phyloP scores from a whole-genome alignment of 257 asterid species.

The Paraleonurus japonicus region DNA sequence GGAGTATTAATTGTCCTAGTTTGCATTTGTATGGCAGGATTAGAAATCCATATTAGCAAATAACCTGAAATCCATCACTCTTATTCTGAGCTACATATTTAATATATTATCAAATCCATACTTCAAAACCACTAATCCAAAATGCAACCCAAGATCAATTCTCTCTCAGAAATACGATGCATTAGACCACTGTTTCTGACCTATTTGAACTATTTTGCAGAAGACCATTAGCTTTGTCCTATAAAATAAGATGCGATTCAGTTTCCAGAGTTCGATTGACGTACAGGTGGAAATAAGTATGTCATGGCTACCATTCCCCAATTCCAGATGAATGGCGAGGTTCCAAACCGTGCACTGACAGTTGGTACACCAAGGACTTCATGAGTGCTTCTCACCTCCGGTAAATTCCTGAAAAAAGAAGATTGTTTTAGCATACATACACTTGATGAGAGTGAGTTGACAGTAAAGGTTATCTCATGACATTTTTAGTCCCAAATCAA shows the following conservation, averaged over 20 bases:
- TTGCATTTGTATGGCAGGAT: not conserved
- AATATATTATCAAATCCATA: not conserved
- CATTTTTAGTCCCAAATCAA: too few relatives aligned
- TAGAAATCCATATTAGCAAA: not conserved
- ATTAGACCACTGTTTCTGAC: not conserved
- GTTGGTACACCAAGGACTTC: constrained; percentile 79
- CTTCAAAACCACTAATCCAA: not conserved
- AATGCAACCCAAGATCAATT: not conserved
- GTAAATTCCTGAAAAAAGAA: constrained; percentile 71
- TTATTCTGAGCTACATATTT: not conserved
- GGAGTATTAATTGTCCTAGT: not conserved
- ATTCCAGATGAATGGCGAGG: constrained; percentile 93
- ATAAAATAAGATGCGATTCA: not conserved
- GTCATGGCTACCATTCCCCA: constrained; percentile 97
- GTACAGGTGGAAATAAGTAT: constrained; percentile 71
- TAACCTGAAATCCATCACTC: not conserved
- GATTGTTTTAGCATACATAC: constrained; percentile 5
- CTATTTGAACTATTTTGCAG: not conserved
- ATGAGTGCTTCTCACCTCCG: constrained; percentile 82
- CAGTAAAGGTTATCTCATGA: too few relatives aligned
- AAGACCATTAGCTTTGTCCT: not conserved
- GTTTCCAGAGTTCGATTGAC: constrained; percentile 29
- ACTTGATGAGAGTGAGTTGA: too few relatives aligned
- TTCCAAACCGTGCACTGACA: constrained; percentile 98
- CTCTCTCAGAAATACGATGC: not conserved